Conservation (phyloP, 495 filamentous ascomycete genomes). For the Tuber indicum region DNA sequence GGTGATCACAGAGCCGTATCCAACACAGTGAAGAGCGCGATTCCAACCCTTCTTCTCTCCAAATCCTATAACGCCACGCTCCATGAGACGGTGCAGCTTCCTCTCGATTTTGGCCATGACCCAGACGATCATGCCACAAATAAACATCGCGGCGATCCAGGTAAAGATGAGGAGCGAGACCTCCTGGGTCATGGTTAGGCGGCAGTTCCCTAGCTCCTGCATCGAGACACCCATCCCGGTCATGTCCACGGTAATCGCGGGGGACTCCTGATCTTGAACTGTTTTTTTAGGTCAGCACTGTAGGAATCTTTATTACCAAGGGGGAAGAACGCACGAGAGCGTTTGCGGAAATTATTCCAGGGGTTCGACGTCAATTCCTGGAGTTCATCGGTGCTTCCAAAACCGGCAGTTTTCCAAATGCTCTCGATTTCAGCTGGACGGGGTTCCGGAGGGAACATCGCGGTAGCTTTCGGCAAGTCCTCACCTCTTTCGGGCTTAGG, state of each 20-base stretch:
- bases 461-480: too few species aligned
- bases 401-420: neutral
- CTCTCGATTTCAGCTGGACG: too few species aligned
- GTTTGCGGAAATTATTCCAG: neutral
- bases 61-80: neutral
- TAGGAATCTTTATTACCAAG: neutral
- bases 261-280: neutral
- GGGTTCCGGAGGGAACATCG: too few species aligned
- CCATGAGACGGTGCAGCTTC: neutral
- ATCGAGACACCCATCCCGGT: neutral
- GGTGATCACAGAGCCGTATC: neutral
- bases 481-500: too few species aligned
- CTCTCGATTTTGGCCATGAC: neutral
- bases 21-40: neutral
- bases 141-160: neutral
- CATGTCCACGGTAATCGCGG: neutral
- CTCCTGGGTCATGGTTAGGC: neutral
- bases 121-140: neutral
- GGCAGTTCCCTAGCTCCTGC: neutral
- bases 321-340: neutral
- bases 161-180: neutral
- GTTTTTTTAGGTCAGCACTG: neutral
- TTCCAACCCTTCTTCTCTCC: neutral
- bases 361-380: neutral
- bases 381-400: neutral